Evolutionary conservation across 441 rosid genomes (phyloP).

Genomic region (Raphanus hybrid): DNA sequence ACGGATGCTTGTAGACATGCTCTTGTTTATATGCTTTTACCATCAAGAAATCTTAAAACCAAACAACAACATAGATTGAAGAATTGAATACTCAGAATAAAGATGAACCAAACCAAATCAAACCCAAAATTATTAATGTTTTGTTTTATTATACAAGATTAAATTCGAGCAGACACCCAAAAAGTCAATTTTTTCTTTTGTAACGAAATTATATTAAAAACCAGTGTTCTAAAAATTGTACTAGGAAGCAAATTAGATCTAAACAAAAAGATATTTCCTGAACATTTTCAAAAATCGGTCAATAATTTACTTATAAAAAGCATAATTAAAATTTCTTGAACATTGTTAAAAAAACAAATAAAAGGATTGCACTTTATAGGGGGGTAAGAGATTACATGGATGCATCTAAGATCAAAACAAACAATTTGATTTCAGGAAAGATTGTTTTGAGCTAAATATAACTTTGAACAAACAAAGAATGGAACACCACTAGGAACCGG

Average conservation of each 20-base stretch:
- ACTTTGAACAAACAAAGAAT: not conserved
- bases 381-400: not conserved
- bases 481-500: not conserved
- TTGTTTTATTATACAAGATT: not conserved
- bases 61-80: not conserved
- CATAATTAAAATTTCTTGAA: too few species aligned
- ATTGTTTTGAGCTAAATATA: not conserved
- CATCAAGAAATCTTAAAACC: constrained; percentile 44
- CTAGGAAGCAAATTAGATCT: too few species aligned
- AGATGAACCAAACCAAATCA: not conserved
- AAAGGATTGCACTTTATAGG: not conserved
- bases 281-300: too few species aligned
- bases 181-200: too few species aligned
- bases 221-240: too few species aligned
- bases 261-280: too few species aligned
- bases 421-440: not conserved
- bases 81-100: constrained; percentile 16
- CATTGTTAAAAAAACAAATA: too few species aligned
- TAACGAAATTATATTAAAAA: too few species aligned
- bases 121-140: not conserved
- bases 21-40: constrained; percentile 87
- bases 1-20: constrained; percentile 92
- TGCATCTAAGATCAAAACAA: constrained; percentile 18
- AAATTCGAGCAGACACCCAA: too few species aligned
- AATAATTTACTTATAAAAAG: too few species aligned